These are phyloP conservation scores for Auricularia sp. DNA, from an alignment of 768 basidiomycete genomes.

Conservation along the genomic window DNA sequence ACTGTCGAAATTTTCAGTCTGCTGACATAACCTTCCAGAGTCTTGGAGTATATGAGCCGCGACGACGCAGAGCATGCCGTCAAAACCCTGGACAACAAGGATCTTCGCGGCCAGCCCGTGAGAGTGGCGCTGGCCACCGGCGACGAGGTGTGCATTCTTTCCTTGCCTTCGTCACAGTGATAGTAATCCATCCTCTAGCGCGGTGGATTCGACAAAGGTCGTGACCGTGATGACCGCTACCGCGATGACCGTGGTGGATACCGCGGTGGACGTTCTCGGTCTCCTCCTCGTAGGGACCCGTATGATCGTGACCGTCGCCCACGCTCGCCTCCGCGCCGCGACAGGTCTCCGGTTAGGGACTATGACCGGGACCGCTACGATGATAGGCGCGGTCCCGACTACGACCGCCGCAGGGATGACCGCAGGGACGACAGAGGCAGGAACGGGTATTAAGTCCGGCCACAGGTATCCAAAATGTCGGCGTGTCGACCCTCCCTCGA, in stretches of 20 bases:
- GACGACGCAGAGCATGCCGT: constrained; percentile 93
- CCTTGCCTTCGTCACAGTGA: constrained; percentile 5
- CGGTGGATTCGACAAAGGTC: constrained; percentile 59
- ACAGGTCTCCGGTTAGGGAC: constrained; percentile 81
- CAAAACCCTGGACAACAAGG: constrained; percentile 73
- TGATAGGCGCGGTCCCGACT: constrained; percentile 78
- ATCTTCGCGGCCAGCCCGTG: constrained; percentile 75
- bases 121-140: constrained; percentile 47
- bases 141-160: constrained; percentile 15
- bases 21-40: constrained; percentile 31
- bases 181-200: constrained; percentile 32
- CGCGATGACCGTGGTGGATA: constrained; percentile 49
- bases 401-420: constrained; percentile 82
- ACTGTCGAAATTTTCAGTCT: neutral
- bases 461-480: neutral
- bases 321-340: constrained; percentile 34
- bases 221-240: constrained; percentile 51
- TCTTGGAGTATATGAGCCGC: constrained; percentile 81
- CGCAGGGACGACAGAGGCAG: constrained; percentile 70
- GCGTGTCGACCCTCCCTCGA: neutral
- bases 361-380: constrained; percentile 86
- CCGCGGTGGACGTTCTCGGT: constrained; percentile 63
- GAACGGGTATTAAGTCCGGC: constrained; percentile 45
- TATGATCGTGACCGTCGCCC: constrained; percentile 39
- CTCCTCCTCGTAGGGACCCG: constrained; percentile 58